Evolutionary conservation across 768 basidiomycete species (phyloP).

Genomic region (Fomitopsis serialis): DNA sequence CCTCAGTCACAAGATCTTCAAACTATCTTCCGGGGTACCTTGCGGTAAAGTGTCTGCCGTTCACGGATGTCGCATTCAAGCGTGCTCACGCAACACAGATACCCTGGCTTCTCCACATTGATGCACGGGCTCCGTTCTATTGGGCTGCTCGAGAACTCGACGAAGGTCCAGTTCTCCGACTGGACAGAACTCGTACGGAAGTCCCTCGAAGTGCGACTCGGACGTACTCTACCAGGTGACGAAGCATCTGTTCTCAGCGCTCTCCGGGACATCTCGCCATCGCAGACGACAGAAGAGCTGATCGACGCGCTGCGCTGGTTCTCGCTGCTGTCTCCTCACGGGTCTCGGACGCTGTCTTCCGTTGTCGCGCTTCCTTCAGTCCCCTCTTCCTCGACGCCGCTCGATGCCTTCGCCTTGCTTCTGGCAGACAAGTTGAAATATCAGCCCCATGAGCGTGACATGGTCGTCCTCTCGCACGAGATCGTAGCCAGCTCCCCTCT

Average conservation of each 20-base stretch:
- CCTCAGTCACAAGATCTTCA: constrained; percentile 32
- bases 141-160: constrained; percentile 54
- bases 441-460: constrained; percentile 66
- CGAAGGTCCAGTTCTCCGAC: constrained; percentile 29
- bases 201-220: constrained; percentile 25
- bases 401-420: constrained; percentile 72
- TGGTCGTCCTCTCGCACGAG: constrained; percentile 84
- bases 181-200: constrained; percentile 35
- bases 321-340: constrained; percentile 20
- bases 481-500: constrained; percentile 44
- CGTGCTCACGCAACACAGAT: constrained; percentile 39
- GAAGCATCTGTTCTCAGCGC: constrained; percentile 29
- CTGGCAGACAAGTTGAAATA: constrained; percentile 73
- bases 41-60: constrained; percentile 44
- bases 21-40: constrained; percentile 79
- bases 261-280: constrained; percentile 22
- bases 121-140: constrained; percentile 68
- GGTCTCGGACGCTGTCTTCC: constrained; percentile 11
- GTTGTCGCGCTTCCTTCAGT: constrained; percentile 33
- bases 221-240: constrained; percentile 24
- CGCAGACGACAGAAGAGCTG: constrained; percentile 15
- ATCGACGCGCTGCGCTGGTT: constrained; percentile 48
- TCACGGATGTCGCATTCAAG: background rate
- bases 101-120: constrained; percentile 74
- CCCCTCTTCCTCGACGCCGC: constrained; percentile 43